Conservation (phyloP, 1,284 basidiomycete species). For the Boletus sp. region DNA sequence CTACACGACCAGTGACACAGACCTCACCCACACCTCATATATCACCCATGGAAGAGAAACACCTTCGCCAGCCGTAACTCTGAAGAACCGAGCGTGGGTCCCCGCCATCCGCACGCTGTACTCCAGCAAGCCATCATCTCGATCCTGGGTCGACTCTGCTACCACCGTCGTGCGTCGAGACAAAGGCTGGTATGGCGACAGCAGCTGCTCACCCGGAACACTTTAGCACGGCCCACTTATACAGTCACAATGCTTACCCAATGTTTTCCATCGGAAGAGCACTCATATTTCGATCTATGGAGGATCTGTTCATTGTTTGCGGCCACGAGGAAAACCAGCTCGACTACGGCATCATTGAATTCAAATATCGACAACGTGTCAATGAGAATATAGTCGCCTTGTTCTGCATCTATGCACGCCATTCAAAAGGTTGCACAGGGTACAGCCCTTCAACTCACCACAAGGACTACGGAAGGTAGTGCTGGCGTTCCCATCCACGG, state of each 20-base stretch:
- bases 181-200: conserved; percentile 16
- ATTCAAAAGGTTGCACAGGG: conserved; percentile 4
- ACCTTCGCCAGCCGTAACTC: conserved; percentile 32
- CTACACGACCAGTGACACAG: conserved; percentile 5
- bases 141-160: background rate
- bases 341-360: conserved; percentile 25
- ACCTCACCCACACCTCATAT: conserved; percentile 46
- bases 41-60: conserved; percentile 40
- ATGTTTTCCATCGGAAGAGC: conserved; percentile 35
- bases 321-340: conserved; percentile 47
- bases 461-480: conserved; percentile 50
- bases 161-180: conserved; percentile 5
- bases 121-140: conserved; percentile 27
- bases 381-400: conserved; percentile 46
- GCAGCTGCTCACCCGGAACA: conserved; percentile 9
- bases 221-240: background rate
- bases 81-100: conserved; percentile 35
- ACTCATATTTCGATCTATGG: conserved; percentile 35
- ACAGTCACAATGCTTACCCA: conserved; percentile 40
- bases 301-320: conserved; percentile 39
- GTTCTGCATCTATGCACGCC: conserved; percentile 29
- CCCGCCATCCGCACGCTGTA: conserved; percentile 32
- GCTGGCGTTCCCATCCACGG: conserved; percentile 47
- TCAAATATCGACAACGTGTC: conserved; percentile 38
- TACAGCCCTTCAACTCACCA: conserved; percentile 33